phyloP scores from a whole-genome alignment of 805 yeast species.

The Candida sakaeoensis region DNA sequence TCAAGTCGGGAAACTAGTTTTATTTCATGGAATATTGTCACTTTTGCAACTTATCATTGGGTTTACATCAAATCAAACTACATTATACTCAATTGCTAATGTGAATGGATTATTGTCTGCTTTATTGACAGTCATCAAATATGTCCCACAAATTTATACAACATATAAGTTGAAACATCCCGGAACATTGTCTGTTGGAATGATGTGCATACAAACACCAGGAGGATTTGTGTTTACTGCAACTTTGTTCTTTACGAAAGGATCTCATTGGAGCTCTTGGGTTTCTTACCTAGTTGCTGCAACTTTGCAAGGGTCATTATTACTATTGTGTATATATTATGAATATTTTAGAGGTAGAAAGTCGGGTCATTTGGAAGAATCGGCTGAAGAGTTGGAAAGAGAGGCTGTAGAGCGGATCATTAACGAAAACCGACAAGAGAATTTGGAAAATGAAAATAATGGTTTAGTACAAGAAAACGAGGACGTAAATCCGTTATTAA shows the following conservation, averaged over 20 bases:
- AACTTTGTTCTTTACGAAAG: conserved; percentile 67
- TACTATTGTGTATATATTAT: conserved; percentile 58
- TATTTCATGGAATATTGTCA: conserved; percentile 32
- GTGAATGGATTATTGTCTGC: conserved; percentile 65
- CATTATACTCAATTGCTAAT: conserved; percentile 45
- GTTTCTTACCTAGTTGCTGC: conserved; percentile 75
- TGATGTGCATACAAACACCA: conserved; percentile 87
- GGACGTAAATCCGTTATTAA: background rate
- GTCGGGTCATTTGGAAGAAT: conserved; percentile 12
- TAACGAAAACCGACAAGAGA: conserved; percentile 21
- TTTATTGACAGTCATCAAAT: conserved; percentile 61
- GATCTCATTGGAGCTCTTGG: conserved; percentile 86
- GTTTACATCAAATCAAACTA: conserved; percentile 18
- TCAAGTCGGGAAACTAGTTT: conserved; percentile 38
- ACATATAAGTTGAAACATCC: conserved; percentile 69
- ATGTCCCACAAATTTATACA: conserved; percentile 74
- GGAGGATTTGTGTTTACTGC: conserved; percentile 82
- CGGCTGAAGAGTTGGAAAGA: conserved; percentile 25
- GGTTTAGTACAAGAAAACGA: background rate
- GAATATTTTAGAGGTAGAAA: conserved; percentile 22
- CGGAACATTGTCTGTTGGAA: conserved; percentile 72
- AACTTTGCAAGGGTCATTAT: conserved; percentile 55
- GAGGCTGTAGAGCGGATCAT: conserved; percentile 27
- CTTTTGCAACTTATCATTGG: conserved; percentile 33
- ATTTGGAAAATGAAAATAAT: conserved; percentile 5